A percentile compares a stretch with the other conserved stretches of the same genome.
Conservation (phyloP, 768 basidiomycete genomes). For the Leccinum olivaceopallidum region DNA sequence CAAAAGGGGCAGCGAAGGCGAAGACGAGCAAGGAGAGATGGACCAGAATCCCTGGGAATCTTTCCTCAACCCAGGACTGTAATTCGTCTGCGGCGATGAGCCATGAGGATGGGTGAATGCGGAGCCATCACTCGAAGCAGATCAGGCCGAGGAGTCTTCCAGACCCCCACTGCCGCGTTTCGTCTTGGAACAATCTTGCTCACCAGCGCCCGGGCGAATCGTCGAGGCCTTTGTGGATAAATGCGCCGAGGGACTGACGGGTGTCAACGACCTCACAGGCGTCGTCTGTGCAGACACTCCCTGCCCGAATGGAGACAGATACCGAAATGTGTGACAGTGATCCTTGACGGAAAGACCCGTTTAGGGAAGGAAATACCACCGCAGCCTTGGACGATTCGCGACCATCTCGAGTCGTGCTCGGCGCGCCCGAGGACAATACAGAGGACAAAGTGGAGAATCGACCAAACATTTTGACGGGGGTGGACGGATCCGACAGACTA, state of each 20-base stretch:
- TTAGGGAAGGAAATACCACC: conserved; percentile 29
- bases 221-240: conserved; percentile 1
- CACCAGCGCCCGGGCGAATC: background rate
- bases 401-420: conserved; percentile 1
- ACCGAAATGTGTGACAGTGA: background rate
- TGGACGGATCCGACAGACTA: conserved; percentile 15
- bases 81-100: conserved; percentile 14
- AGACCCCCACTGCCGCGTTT: background rate
- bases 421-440: background rate
- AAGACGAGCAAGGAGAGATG: conserved; percentile 15
- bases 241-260: conserved; percentile 1
- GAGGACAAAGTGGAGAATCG: conserved; percentile 7
- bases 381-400: conserved; percentile 8
- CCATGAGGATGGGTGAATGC: background rate
- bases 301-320: background rate
- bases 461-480: conserved; percentile 17
- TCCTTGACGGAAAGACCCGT: conserved; percentile 25
- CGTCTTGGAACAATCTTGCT: too few species aligned
- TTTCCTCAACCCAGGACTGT: conserved; percentile 16
- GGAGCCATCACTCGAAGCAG: conserved; percentile 2
- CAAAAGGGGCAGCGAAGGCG: conserved; percentile 8
- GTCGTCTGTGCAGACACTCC: conserved; percentile 14
- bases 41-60: conserved; percentile 32
- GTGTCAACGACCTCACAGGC: conserved; percentile 12
- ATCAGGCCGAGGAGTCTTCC: too few species aligned